Evolutionary conservation across 768 basidiomycete genomes (phyloP).

Genomic region (Myochromella boudieri): DNA sequence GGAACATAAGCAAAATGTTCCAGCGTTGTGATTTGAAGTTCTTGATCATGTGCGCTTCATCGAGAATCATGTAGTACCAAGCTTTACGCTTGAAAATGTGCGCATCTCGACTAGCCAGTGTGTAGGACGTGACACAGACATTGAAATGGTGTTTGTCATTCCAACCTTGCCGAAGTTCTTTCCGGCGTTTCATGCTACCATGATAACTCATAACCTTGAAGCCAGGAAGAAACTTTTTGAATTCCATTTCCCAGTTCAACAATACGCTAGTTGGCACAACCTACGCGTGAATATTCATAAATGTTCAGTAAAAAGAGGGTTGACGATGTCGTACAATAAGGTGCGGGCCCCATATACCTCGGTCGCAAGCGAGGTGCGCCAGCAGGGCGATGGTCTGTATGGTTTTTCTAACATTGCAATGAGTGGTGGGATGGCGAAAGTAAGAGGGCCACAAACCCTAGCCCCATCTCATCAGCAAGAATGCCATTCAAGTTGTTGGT

Average conservation of each 20-base stretch:
- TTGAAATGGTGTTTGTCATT: slow-evolving; percentile 88
- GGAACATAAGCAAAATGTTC: slow-evolving; percentile 89
- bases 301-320: background rate
- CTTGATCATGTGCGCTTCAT: slow-evolving; percentile 98
- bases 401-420: slow-evolving; percentile 64
- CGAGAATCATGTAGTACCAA: slow-evolving; percentile 96
- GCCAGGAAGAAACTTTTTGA: slow-evolving; percentile 92
- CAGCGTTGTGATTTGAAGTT: slow-evolving; percentile 94
- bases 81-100: slow-evolving; percentile 89
- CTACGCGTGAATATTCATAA: slow-evolving; percentile 32
- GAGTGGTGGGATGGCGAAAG: background rate
- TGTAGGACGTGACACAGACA: slow-evolving; percentile 93
- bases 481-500: slow-evolving; percentile 80
- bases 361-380: slow-evolving; percentile 88
- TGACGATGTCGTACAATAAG: slow-evolving; percentile 57
- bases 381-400: slow-evolving; percentile 95
- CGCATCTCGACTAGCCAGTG: slow-evolving; percentile 87
- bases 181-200: slow-evolving; percentile 84
- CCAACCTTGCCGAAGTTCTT: slow-evolving; percentile 90
- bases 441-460: slow-evolving; percentile 60
- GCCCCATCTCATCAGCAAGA: slow-evolving; percentile 91
- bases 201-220: slow-evolving; percentile 89
- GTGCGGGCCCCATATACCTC: slow-evolving; percentile 92
- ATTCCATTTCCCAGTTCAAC: slow-evolving; percentile 96
- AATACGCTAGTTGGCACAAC: slow-evolving; percentile 92